These are phyloP conservation scores for Colletotrichum falcatum DNA, from an alignment of 2,329 filamentous ascomycete genomes.

Conservation along the genomic window DNA sequence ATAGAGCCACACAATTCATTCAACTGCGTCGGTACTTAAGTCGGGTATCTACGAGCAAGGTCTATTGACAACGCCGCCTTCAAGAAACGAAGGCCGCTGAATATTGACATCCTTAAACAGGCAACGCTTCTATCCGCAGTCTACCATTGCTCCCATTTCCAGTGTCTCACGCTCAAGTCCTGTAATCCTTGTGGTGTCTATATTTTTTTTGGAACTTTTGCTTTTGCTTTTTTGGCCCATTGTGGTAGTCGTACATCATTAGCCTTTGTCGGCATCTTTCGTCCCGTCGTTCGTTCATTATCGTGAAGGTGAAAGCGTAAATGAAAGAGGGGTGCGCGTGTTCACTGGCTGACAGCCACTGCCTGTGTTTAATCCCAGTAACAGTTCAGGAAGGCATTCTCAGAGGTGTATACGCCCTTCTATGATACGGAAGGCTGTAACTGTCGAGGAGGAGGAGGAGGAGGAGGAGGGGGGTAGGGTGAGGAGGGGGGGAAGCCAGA, in stretches of 20 bases:
- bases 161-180: slow-evolving; percentile 11
- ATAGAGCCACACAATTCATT: neutral
- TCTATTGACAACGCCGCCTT: slow-evolving; percentile 1
- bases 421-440: slow-evolving; percentile 18
- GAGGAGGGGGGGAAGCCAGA: neutral
- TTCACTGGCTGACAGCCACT: neutral
- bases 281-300: slow-evolving; percentile 20
- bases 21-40: slow-evolving; percentile 12
- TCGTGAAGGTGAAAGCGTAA: neutral
- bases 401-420: neutral
- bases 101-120: slow-evolving; percentile 12
- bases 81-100: neutral
- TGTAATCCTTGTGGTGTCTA: slow-evolving; percentile 4
- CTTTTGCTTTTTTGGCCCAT: neutral
- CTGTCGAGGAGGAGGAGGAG: neutral
- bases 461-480: neutral
- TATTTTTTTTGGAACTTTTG: neutral
- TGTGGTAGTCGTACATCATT: slow-evolving; percentile 32
- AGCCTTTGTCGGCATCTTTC: slow-evolving; percentile 23
- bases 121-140: slow-evolving; percentile 2
- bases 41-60: slow-evolving; percentile 31
- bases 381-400: neutral
- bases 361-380: neutral
- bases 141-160: neutral
- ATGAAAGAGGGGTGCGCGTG: neutral